Conservation (phyloP, 2,329 filamentous ascomycete species). For the Fusarium coffeatum region DNA sequence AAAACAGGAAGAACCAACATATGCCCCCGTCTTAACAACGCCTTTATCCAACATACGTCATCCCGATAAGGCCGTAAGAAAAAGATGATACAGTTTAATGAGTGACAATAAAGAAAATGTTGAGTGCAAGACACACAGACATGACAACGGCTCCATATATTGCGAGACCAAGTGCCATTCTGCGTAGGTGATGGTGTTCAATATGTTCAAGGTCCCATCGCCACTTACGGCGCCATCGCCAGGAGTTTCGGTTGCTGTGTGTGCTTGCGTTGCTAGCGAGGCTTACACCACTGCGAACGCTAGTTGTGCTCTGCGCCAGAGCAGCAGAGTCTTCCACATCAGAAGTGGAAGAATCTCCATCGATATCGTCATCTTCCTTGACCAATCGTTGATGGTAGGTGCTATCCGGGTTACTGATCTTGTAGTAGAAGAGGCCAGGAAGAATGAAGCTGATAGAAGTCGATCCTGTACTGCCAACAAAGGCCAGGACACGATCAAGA, state of each 20-base stretch:
- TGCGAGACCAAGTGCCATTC: conserved; percentile 78
- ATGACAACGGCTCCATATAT: conserved; percentile 90
- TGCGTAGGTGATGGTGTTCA: conserved; percentile 74
- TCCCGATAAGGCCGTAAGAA: conserved; percentile 34
- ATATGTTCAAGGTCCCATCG: conserved; percentile 72
- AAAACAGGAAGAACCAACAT: conserved; percentile 31
- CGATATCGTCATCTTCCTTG: conserved; percentile 91
- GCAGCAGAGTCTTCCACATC: conserved; percentile 62
- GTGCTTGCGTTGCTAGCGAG: conserved; percentile 49
- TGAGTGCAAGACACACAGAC: conserved; percentile 86
- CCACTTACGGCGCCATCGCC: conserved; percentile 68
- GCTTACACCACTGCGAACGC: conserved; percentile 57
- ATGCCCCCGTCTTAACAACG: conserved; percentile 37
- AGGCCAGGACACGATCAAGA: conserved; percentile 90
- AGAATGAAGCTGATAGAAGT: conserved; percentile 98
- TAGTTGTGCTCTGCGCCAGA: conserved; percentile 59
- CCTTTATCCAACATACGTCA: conserved; percentile 37
- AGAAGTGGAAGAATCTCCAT: conserved; percentile 62
- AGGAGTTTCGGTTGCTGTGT: conserved; percentile 43
- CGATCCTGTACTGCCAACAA: conserved; percentile 92
- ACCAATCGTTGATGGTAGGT: conserved; percentile 85
- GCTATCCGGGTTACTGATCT: conserved; percentile 92
- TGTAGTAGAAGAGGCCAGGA: conserved; percentile 97
- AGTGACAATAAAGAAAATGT: conserved; percentile 82
- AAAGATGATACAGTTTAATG: conserved; percentile 38